These are phyloP conservation scores for Arabis hirsuta DNA, from an alignment of 345 rosid species.

Conservation along the genomic window DNA sequence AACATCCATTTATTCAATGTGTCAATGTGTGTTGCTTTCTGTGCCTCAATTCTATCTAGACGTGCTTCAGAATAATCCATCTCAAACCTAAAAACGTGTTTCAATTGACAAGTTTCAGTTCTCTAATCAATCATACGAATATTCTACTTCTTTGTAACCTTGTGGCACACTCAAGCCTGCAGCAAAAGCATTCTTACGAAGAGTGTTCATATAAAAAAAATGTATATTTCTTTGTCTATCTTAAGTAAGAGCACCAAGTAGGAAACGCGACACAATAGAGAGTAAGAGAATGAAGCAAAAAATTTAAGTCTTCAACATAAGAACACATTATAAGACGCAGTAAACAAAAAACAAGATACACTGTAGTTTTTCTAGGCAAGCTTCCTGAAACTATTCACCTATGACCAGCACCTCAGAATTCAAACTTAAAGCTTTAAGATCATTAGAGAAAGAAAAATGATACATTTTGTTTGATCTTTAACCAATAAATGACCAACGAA, in stretches of 20 bases:
- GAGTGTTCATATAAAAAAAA: too few relatives aligned
- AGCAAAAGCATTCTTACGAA: too few relatives aligned
- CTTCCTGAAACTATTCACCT: not conserved
- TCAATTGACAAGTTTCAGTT: too few relatives aligned
- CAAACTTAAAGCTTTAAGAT: constrained; percentile 3
- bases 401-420: not conserved
- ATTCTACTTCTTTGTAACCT: too few relatives aligned
- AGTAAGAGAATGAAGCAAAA: not conserved
- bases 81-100: constrained; percentile 12
- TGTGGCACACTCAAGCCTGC: too few relatives aligned
- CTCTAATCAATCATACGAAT: too few relatives aligned
- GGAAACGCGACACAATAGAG: too few relatives aligned
- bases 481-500: constrained; percentile 33
- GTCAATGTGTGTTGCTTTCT: too few relatives aligned
- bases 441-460: not conserved
- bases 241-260: too few relatives aligned
- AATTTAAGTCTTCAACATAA: not conserved
- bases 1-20: too few relatives aligned
- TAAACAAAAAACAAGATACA: not conserved
- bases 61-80: not conserved
- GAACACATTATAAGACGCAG: not conserved
- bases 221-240: too few relatives aligned
- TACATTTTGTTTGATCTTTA: not conserved
- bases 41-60: constrained; percentile 14
- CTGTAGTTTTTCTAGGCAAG: not conserved